Conservation (phyloP, 2,329 filamentous ascomycete species). For the Lecanicillium sp. region DNA sequence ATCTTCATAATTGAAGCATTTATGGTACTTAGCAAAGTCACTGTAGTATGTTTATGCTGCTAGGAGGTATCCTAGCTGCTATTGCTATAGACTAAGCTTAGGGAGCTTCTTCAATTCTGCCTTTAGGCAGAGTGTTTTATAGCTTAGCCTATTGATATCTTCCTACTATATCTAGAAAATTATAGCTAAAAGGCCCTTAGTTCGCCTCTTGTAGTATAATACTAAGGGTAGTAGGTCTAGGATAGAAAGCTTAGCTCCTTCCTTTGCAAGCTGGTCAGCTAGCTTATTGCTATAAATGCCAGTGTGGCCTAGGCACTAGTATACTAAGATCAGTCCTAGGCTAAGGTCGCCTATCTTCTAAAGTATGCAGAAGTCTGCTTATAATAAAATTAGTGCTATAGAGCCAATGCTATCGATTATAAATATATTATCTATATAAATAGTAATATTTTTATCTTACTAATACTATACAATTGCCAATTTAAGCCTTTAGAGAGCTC, state of each 20-base stretch:
- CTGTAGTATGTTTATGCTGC: slow-evolving; percentile 5
- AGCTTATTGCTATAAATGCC: too few species aligned
- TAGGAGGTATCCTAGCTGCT: too few species aligned
- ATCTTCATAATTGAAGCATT: slow-evolving; percentile 4
- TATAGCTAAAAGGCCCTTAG: not conserved
- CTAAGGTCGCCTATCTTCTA: too few species aligned
- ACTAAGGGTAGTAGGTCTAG: too few species aligned
- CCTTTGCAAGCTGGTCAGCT: too few species aligned
- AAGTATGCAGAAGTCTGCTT: slow-evolving; percentile 1
- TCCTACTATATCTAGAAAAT: slow-evolving; percentile 3
- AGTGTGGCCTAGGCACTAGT: too few species aligned
- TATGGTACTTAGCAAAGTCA: slow-evolving; percentile 8
- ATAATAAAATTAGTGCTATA: not conserved
- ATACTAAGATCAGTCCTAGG: too few species aligned
- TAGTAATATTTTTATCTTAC: too few species aligned
- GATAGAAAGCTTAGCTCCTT: too few species aligned
- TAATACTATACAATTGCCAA: too few species aligned
- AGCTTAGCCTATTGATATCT: not conserved
- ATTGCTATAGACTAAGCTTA: not conserved
- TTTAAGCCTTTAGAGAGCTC: too few species aligned
- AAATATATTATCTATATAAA: too few species aligned
- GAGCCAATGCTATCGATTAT: slow-evolving; percentile 3
- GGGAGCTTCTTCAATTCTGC: not conserved
- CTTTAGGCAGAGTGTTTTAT: slow-evolving; percentile 1
- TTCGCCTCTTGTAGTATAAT: slow-evolving; percentile 2